phyloP scores from a whole-genome alignment of 164 flowering plant genomes.

The Berberis thunbergii region DNA sequence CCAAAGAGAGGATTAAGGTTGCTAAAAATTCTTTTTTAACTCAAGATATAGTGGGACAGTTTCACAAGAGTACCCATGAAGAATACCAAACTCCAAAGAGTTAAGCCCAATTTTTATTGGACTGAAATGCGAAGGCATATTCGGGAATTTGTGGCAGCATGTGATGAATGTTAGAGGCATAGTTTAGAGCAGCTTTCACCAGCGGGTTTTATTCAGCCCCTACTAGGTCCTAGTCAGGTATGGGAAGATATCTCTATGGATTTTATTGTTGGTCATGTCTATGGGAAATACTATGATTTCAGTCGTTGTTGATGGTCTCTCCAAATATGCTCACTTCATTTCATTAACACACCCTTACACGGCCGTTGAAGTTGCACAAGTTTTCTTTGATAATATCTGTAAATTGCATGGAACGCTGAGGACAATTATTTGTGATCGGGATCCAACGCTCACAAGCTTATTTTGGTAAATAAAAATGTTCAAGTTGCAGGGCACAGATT shows the following conservation, averaged over 20 bases:
- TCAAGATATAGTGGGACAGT: background rate
- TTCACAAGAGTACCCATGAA: background rate
- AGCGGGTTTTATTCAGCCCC: background rate
- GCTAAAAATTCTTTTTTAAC: background rate
- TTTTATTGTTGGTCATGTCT: background rate
- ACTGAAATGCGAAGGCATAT: background rate
- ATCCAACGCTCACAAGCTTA: background rate
- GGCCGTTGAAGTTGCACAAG: slow-evolving; percentile 1
- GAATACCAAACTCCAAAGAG: background rate
- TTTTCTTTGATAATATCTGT: slow-evolving; percentile 3
- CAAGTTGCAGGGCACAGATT: background rate
- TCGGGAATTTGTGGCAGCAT: background rate
- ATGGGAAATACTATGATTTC: background rate
- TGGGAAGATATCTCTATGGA: slow-evolving; percentile 3
- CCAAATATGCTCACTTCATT: background rate
- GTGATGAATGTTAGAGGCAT: slow-evolving; percentile 1
- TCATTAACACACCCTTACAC: slow-evolving; percentile 1
- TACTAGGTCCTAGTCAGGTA: background rate
- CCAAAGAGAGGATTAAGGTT: background rate
- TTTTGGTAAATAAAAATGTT: slow-evolving; percentile 1
- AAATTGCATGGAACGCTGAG: slow-evolving; percentile 3
- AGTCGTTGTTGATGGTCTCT: background rate
- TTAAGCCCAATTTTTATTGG: background rate
- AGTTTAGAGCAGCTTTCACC: background rate
- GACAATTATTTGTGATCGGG: background rate